phyloP scores from a whole-genome alignment of 768 basidiomycete genomes.

The Boletus sp. region DNA sequence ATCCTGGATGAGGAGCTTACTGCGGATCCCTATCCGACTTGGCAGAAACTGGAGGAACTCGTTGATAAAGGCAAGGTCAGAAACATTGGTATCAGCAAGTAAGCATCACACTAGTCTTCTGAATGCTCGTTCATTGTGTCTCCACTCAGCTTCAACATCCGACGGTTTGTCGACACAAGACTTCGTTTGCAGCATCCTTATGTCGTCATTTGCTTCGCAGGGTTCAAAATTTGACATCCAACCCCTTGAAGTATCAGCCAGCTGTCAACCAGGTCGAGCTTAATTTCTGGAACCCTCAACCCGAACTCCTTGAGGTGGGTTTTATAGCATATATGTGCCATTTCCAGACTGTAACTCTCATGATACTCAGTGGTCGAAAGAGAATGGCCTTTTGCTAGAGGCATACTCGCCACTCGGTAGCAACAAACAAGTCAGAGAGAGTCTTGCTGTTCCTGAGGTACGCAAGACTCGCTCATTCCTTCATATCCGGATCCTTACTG shows the following conservation, averaged over 20 bases:
- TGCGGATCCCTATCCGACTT: constrained; percentile 70
- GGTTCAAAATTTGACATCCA: constrained; percentile 60
- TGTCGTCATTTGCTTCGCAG: constrained; percentile 23
- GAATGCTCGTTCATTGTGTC: neutral
- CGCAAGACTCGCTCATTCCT: neutral
- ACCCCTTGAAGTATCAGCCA: constrained; percentile 55
- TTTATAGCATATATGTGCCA: neutral
- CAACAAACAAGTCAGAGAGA: constrained; percentile 51
- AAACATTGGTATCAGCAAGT: constrained; percentile 87
- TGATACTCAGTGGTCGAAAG: constrained; percentile 58
- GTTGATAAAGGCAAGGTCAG: constrained; percentile 72
- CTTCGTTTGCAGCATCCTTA: neutral
- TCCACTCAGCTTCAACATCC: constrained; percentile 54
- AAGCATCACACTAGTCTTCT: constrained; percentile 11
- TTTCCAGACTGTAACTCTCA: neutral
- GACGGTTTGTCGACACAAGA: constrained; percentile 29
- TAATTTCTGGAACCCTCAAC: constrained; percentile 74
- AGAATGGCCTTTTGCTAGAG: constrained; percentile 60
- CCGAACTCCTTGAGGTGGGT: constrained; percentile 62
- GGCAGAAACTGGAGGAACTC: constrained; percentile 76
- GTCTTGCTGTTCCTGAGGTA: constrained; percentile 57
- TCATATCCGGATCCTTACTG: neutral
- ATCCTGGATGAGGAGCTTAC: constrained; percentile 55
- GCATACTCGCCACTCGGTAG: constrained; percentile 79
- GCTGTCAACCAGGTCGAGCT: constrained; percentile 81